Evolutionary conservation across 805 yeast genomes (phyloP), one percentile per base, ranked within the genome.

Genomic region (Yamadazyma takamatsuzukensis): DNA sequence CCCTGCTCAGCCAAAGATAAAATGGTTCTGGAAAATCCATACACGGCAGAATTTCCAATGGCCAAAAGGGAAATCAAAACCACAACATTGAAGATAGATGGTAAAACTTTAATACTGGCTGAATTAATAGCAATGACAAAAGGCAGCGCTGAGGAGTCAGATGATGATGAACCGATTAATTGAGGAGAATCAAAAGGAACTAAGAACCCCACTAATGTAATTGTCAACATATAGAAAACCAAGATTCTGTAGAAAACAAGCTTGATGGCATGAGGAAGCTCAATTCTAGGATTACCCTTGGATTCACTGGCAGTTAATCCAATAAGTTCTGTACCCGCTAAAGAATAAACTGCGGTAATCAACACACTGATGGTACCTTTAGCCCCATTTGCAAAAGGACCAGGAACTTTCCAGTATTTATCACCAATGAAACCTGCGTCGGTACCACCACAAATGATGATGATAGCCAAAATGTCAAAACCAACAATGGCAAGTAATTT

Each of bases 41-140:
- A 65, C 11, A 65, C 68, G 7, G 70, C 66, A 3, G 70, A 62
- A 43, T 64, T 64, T 5, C 68, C 70, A 34, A 65, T 64, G 26
- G 70, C 59, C 23, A 65, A 53, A 26, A 65, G 54, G 7, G 70
- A 53, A n/a, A 64, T 54, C 26, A 65, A 49, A 11, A 65, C 68
- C 13, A 65, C 51, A 25, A 64, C 70, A 35, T 65, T 65, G 51
- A 65, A 62, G 18, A 65, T 61, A 3, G 70, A 62, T 5, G 71
- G 70, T 30, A 65, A 54, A 3, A 55, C 71, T 24, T 51, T 53
- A 34, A 65, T 65, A 9, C 69, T 64, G 4, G 68, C 71, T 3
- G 51, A 47, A 36, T 59, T 52, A 39, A 65, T 65, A 26, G 71
- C 70, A 39, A 65, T 58, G 22, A 65, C 71, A 36, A 65, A 65